phyloP scores from a whole-genome alignment of 116 monocot species.

The Zostera marina region DNA sequence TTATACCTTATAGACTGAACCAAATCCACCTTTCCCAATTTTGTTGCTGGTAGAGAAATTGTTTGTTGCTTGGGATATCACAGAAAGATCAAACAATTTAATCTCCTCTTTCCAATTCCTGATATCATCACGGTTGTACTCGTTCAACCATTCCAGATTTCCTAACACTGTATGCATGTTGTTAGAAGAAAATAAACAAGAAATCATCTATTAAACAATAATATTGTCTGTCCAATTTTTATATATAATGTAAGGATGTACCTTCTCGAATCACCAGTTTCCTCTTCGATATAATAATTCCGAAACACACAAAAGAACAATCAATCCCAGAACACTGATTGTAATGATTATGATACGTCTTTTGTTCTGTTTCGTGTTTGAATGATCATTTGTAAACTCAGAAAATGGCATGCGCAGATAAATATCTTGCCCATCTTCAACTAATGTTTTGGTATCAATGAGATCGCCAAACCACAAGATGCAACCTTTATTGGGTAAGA shows the following conservation, averaged over 20 bases:
- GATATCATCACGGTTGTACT: background rate
- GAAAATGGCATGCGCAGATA: conserved; percentile 2
- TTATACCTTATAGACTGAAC: conserved; percentile 7
- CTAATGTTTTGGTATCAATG: conserved; percentile 1
- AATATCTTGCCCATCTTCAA: background rate
- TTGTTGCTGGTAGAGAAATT: conserved; percentile 5
- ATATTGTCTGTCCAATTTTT: too few species aligned
- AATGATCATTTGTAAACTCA: background rate
- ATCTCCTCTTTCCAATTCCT: background rate
- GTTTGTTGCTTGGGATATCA: conserved; percentile 1
- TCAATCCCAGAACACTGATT: too few species aligned
- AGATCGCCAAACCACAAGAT: conserved; percentile 6
- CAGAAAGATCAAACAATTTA: background rate
- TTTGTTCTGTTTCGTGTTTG: too few species aligned
- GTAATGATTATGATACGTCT: too few species aligned
- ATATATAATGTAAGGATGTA: too few species aligned
- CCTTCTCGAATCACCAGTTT: too few species aligned
- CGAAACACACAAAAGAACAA: too few species aligned
- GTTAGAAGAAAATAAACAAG: too few species aligned
- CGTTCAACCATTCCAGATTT: too few species aligned
- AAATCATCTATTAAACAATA: too few species aligned
- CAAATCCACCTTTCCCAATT: conserved; percentile 7
- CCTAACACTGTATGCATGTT: too few species aligned
- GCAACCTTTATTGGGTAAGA: background rate
- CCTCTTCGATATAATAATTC: too few species aligned